These are phyloP conservation scores for Trifolium pratense DNA, from an alignment of 306 rosid species.

Conservation along the genomic window DNA sequence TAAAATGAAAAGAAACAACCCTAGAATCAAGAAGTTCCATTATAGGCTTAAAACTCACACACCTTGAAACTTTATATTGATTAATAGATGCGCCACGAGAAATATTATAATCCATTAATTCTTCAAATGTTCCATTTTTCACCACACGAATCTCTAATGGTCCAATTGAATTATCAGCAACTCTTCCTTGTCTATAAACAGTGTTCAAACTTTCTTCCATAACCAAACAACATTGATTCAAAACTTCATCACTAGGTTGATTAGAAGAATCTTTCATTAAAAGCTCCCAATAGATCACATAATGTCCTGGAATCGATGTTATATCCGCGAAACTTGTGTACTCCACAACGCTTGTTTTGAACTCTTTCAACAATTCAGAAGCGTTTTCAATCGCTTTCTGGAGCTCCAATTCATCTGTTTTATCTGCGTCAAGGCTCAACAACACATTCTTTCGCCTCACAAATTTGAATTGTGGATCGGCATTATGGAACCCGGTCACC, in stretches of 20 bases:
- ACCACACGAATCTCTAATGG: constrained; percentile 89
- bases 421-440: constrained; percentile 79
- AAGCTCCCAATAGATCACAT: constrained; percentile 92
- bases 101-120: constrained; percentile 92
- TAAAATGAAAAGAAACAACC: constrained; percentile 74
- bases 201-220: constrained; percentile 85
- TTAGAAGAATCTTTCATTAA: constrained; percentile 56
- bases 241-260: constrained; percentile 51
- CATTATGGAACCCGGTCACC: constrained; percentile 76
- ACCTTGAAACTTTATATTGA: constrained; percentile 92
- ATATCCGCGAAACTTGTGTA: constrained; percentile 84
- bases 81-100: constrained; percentile 92
- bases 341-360: constrained; percentile 74
- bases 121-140: constrained; percentile 89
- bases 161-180: constrained; percentile 82
- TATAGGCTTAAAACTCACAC: constrained; percentile 83
- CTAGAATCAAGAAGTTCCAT: constrained; percentile 83
- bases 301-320: constrained; percentile 80
- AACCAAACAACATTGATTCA: constrained; percentile 67
- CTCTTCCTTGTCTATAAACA: constrained; percentile 90
- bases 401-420: constrained; percentile 87
- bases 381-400: constrained; percentile 77
- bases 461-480: constrained; percentile 72
- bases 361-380: constrained; percentile 45
- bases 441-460: constrained; percentile 84